Evolutionary conservation across 1,139 yeast species (phyloP).

Genomic region (Protomyces pachydermus): DNA sequence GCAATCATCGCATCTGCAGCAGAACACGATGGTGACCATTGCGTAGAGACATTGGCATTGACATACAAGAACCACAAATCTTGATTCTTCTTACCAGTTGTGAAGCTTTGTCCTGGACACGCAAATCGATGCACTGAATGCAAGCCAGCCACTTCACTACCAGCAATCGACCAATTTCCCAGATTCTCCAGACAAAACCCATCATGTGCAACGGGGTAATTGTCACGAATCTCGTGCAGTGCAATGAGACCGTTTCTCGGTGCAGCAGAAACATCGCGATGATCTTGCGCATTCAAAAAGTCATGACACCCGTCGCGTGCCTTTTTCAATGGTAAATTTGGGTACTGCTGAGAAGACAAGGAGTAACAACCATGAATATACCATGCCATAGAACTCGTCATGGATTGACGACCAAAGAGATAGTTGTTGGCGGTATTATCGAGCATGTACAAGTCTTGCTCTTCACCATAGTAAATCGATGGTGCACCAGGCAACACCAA

Average conservation of each 20-base stretch:
- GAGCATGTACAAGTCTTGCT: conserved; percentile 28
- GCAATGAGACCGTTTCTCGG: conserved; percentile 5
- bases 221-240: conserved; percentile 17
- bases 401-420: conserved; percentile 29
- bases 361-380: conserved; percentile 28
- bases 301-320: conserved; percentile 27
- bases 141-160: conserved; percentile 6
- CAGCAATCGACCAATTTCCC: conserved; percentile 25
- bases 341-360: conserved; percentile 19
- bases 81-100: conserved; percentile 19
- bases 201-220: conserved; percentile 21
- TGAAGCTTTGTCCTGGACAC: conserved; percentile 9
- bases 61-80: conserved; percentile 26
- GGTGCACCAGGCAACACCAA: conserved; percentile 28
- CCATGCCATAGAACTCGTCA: conserved; percentile 28
- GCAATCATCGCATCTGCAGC: conserved; percentile 13
- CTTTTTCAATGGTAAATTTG: conserved; percentile 1
- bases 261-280: conserved; percentile 25
- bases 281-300: conserved; percentile 26
- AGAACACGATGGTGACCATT: conserved; percentile 8
- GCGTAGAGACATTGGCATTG: conserved; percentile 11
- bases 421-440: conserved; percentile 28
- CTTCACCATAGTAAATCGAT: conserved; percentile 29
- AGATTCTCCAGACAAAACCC: conserved; percentile 22
- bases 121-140: conserved; percentile 12